Base-by-base conservation (phyloP, 225 moss, liverwort and hornwort genomes). In the Asterella californica region DNA sequence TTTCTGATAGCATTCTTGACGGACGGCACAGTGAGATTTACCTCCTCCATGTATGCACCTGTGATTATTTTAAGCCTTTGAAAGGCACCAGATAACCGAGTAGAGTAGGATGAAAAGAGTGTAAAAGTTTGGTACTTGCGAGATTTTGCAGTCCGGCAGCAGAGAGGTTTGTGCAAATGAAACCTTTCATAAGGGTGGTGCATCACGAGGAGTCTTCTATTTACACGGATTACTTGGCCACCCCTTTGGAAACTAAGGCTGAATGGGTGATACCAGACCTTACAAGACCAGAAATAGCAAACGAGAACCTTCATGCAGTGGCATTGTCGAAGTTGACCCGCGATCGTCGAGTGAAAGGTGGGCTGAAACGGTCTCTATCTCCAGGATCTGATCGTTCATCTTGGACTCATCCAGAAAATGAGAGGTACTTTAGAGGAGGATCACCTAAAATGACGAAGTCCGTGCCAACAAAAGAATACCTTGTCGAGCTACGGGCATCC, bases 241-340 rank as follows among this genome's bases (percentile, higher is more conserved):
- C 85, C 10, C 88, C 93, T 29, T n/a, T 92, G 4, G 67, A 88
- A 82, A 42, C 9, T 32, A 79, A 85, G 48, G 79, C 79, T 64
- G 79, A 85, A 65, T 94, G 94, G 96, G 80, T 88, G 14, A 78
- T 80, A 29, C 92, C 89, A 78, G 91, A 96, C 75, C 81, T 82
- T 12, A 45, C 79, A 0, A 8, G 90, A 27, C 87, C 87, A 37
- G 71, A 88, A 21, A 81, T 85, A 3, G 87, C 88, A 60, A 80
- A 79, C 53, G 57, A 84, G 46, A 82, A 38, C 0, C 36, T 84
- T 3, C 64, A 76, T 2, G 54, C 60, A 6, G 79, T 85, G 27
- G 64, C 75, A 9, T 53, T 80, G 75, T 78, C 81, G 21, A 83
- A 78, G 80, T 76, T 79, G 38, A 32, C 63, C 22, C 80, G 82